Conservation (phyloP, 345 rosid genomes). For the Fremontodendron californicum region DNA sequence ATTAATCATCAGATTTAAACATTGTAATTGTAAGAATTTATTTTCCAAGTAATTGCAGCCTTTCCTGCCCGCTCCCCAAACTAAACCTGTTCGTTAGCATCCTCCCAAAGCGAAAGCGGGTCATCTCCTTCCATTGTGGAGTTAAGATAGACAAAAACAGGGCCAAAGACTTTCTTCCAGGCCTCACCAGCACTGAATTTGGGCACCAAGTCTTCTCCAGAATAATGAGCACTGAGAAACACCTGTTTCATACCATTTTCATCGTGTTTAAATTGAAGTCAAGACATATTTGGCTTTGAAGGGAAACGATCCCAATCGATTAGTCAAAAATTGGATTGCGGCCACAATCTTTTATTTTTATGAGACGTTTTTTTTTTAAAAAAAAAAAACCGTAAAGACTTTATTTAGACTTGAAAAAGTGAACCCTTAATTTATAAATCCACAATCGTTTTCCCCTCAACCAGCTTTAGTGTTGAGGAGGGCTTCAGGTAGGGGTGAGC, state of each 20-base stretch:
- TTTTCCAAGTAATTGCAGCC: background rate
- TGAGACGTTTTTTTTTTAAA: no score
- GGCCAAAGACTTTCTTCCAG: constrained; percentile 91
- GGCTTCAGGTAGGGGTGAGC: no score
- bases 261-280: background rate
- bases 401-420: no score
- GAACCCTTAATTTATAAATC: no score
- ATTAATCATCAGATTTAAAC: background rate
- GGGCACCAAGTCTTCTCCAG: constrained; percentile 74
- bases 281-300: no score
- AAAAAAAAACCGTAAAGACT: no score
- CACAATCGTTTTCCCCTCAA: no score
- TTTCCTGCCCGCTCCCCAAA: background rate
- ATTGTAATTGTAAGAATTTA: no score
- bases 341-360: no score
- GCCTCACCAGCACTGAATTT: constrained; percentile 53
- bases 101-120: constrained; percentile 44
- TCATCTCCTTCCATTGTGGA: constrained; percentile 19
- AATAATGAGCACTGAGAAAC: constrained; percentile 76
- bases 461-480: no score
- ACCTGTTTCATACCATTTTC: constrained; percentile 38
- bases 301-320: no score
- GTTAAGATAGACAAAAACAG: constrained; percentile 56
- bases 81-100: constrained; percentile 57
- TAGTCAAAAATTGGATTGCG: no score